Evolutionary conservation across 179 eudicot species (phyloP).

Genomic region (Kewa caespitosa): DNA sequence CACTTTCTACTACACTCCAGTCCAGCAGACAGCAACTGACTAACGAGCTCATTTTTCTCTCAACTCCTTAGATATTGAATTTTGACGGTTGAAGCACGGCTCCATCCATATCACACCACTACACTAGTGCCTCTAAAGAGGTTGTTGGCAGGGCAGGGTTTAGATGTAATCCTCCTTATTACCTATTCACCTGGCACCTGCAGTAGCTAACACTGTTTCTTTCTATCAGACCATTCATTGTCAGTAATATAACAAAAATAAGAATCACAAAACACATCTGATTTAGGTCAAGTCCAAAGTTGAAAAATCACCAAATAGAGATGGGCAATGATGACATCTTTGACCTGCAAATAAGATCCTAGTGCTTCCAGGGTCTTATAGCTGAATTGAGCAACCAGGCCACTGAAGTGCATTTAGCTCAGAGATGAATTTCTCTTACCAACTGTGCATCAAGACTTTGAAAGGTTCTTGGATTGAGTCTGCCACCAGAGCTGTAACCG

Average conservation of each 20-base stretch:
- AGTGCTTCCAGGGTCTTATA: neutral
- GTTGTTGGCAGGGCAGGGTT: neutral
- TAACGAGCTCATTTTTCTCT: too few species aligned
- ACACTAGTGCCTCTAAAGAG: neutral
- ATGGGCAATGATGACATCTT: neutral
- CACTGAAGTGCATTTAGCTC: neutral
- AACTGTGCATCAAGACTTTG: neutral
- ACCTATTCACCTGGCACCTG: neutral
- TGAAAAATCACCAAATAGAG: neutral
- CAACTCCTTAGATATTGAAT: neutral
- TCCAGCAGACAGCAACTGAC: neutral
- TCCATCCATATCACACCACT: neutral
- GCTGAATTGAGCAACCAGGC: neutral
- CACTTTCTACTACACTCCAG: neutral
- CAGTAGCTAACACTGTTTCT: neutral
- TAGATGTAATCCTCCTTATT: neutral
- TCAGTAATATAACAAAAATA: neutral
- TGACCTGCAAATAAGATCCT: neutral
- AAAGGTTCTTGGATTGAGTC: neutral
- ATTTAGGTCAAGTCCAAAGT: neutral
- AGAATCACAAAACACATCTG: neutral
- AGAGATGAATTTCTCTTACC: neutral
- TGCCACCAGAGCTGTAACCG: neutral
- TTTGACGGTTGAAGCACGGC: neutral
- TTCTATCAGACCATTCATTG: too few species aligned